Evolutionary conservation across 2,329 filamentous ascomycete genomes (phyloP), one percentile per base, ranked within the genome.

Genomic region (Scedosporium apiospermum): DNA sequence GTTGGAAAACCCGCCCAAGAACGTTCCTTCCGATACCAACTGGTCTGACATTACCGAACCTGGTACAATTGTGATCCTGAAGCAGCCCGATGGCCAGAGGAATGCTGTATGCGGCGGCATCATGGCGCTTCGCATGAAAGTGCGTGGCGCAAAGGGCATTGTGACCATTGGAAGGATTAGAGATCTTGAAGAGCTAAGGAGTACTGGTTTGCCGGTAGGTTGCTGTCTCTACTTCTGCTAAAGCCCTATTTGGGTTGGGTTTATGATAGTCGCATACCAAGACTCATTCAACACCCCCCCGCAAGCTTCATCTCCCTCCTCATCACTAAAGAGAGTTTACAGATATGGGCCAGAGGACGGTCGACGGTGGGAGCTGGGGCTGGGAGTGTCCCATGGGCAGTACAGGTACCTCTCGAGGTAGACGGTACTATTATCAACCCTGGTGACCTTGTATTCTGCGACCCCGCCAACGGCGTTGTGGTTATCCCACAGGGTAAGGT

Each of bases 101-200:
- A 90, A 89, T 72, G 89, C 89, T 5, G 81, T 90, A 6, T 80
- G 90, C 5, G 89, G 89, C n/a, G 89, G 89, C 18, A 90, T 92
- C 66, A 89, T 91, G 82, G 89, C 87, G 4, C 76, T 82, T 34
- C 79, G 89, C 21, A 88, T 91, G 81, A 84, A 85, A 68, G 71
- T 80, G 14, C 77, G 87, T 10, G 82, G 83, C 14, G 83, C 82
- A 18, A 77, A 78, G 66, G 88, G 80, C 2, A 80, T 88, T 10
- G 75, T 91, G n/a, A 85, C 90, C 6, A 81, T 85, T 66, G 89
- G 89, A 1, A 77, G 88, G 46, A 82, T 88, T 5, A 79, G 89
- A 65, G 89, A 92, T 74, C 68, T 91, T 18, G 75, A 74, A 16
- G 85, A 89, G 69, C 71, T 90, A 64, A 77, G 75, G 62, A 78